These are phyloP conservation scores for Flaveria trinervia DNA, from an alignment of 129 eudicot genomes.

Conservation along the genomic window DNA sequence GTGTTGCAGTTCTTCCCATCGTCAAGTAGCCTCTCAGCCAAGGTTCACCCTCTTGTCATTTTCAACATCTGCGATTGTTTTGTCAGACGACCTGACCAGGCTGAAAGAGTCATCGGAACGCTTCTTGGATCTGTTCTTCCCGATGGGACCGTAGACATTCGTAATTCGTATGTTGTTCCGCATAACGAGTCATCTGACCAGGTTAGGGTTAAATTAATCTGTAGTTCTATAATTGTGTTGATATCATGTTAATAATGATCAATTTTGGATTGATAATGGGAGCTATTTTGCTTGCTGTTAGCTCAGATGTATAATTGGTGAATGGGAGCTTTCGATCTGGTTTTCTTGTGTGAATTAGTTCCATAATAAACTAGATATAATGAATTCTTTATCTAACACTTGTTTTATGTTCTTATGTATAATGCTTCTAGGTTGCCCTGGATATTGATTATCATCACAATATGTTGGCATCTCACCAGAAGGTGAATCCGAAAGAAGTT, in stretches of 20 bases:
- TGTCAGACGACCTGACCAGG: constrained; percentile 86
- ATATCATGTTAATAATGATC: not conserved
- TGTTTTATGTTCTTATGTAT: not conserved
- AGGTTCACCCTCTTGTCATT: constrained; percentile 88
- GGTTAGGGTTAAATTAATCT: constrained; percentile 46
- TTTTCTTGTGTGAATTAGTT: no score
- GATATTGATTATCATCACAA: constrained; percentile 97
- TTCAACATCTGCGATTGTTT: constrained; percentile 88
- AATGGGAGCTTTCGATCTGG: not conserved
- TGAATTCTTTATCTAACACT: not conserved
- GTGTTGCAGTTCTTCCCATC: constrained; percentile 71
- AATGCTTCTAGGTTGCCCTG: constrained; percentile 71
- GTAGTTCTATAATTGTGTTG: no score
- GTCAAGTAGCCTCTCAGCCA: constrained; percentile 66
- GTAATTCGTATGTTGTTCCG: constrained; percentile 92
- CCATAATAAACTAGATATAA: not conserved
- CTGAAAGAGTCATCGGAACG: constrained; percentile 89
- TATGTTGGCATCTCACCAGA: constrained; percentile 85
- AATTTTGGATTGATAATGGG: not conserved
- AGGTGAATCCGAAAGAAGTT: constrained; percentile 96
- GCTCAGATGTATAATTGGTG: no score
- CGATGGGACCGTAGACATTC: constrained; percentile 87
- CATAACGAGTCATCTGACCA: constrained; percentile 84
- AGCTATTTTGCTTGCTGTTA: not conserved
- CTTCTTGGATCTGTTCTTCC: constrained; percentile 86